Conservation (phyloP, 257 asterid genomes). For the Solanum appendiculatum region DNA sequence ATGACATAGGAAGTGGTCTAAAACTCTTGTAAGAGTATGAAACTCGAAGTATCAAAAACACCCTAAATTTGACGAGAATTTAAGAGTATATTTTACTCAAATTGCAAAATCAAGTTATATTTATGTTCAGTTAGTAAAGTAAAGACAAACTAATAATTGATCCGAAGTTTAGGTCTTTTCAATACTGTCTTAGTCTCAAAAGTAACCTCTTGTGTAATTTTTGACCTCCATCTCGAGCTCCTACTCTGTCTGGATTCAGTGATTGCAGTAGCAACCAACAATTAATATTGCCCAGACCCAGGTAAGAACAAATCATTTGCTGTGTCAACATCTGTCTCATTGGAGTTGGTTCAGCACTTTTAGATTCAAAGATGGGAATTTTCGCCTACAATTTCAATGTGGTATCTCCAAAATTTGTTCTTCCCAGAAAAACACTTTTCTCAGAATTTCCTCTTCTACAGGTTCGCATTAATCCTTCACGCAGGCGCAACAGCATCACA, state of each 20-base stretch:
- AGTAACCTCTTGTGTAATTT: not conserved
- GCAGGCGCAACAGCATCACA: constrained; percentile 10
- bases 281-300: not conserved
- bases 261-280: not conserved
- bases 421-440: not conserved
- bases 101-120: too few relatives aligned
- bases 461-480: constrained; percentile 2
- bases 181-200: too few relatives aligned
- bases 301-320: not conserved
- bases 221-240: not conserved
- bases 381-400: not conserved
- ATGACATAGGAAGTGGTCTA: too few relatives aligned
- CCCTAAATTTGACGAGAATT: too few relatives aligned
- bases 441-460: not conserved
- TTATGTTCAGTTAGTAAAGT: too few relatives aligned
- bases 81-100: too few relatives aligned
- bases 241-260: not conserved
- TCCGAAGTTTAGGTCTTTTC: too few relatives aligned
- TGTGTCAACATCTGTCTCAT: not conserved
- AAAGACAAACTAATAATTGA: too few relatives aligned
- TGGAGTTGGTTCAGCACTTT: not conserved
- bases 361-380: not conserved
- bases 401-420: not conserved
- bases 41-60: too few relatives aligned
- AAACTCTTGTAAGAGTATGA: too few relatives aligned